phyloP scores from a whole-genome alignment of 805 yeast species.

The Starmerella khaoyaiensis region DNA sequence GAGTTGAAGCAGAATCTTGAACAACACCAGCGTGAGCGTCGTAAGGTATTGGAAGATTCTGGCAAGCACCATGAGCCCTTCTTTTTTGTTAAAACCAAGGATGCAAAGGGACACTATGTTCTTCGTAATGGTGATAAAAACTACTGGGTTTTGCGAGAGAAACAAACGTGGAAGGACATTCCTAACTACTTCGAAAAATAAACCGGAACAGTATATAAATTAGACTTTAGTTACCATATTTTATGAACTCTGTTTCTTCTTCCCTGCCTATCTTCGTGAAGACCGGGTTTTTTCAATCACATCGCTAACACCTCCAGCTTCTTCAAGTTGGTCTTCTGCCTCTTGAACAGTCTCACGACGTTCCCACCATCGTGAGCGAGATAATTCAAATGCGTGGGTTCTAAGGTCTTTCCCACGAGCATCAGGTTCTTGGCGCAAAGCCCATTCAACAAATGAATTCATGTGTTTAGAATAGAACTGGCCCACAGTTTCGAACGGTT shows the following conservation, averaged over 20 bases:
- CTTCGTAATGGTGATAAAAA: constrained; percentile 39
- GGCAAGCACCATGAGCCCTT: constrained; percentile 40
- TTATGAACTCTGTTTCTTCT: background rate
- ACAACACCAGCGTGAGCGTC: constrained; percentile 63
- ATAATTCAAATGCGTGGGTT: constrained; percentile 74
- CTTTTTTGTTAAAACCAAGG: constrained; percentile 44
- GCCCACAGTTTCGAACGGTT: constrained; percentile 75
- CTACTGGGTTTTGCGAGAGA: constrained; percentile 70
- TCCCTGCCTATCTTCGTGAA: too few species aligned
- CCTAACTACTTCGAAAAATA: constrained; percentile 14
- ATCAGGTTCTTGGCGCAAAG: constrained; percentile 70
- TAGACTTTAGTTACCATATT: background rate
- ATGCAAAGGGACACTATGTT: constrained; percentile 23
- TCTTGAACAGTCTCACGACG: constrained; percentile 83
- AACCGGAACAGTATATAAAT: background rate
- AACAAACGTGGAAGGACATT: constrained; percentile 13
- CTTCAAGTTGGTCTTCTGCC: constrained; percentile 82
- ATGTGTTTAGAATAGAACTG: constrained; percentile 79
- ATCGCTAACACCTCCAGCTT: constrained; percentile 80
- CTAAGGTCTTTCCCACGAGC: constrained; percentile 83
- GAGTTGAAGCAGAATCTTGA: constrained; percentile 53
- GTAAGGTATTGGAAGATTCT: constrained; percentile 42
- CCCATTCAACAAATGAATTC: constrained; percentile 82
- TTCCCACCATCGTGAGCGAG: constrained; percentile 98
- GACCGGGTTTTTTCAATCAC: constrained; percentile 53